phyloP scores from a whole-genome alignment of 768 basidiomycete species.

The Amylocystis lapponica region DNA sequence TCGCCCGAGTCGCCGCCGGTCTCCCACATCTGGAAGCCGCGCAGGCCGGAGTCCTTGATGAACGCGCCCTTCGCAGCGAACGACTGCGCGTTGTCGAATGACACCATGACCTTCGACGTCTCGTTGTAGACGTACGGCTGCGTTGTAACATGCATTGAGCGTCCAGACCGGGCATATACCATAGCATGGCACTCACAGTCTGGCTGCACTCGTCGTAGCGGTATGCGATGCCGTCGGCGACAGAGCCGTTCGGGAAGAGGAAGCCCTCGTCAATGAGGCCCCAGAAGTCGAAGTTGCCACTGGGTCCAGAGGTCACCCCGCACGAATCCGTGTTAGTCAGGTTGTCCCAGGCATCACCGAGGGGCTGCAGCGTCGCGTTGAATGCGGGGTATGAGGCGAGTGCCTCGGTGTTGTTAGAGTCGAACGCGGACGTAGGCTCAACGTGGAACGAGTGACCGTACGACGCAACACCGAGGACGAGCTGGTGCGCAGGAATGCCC shows the following conservation, averaged over 20 bases:
- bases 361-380: slow-evolving; percentile 34
- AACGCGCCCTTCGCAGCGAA: slow-evolving; percentile 57
- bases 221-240: slow-evolving; percentile 45
- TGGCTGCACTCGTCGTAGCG: slow-evolving; percentile 63
- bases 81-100: slow-evolving; percentile 60
- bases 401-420: slow-evolving; percentile 23
- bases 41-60: slow-evolving; percentile 47
- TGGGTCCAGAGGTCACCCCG: slow-evolving; percentile 45
- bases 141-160: background rate
- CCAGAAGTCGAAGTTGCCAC: slow-evolving; percentile 60
- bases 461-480: slow-evolving; percentile 79
- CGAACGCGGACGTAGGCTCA: slow-evolving; percentile 32
- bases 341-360: slow-evolving; percentile 56
- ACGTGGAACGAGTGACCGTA: slow-evolving; percentile 75
- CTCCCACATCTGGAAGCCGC: slow-evolving; percentile 71
- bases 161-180: background rate
- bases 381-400: slow-evolving; percentile 52
- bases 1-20: slow-evolving; percentile 61
- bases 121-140: slow-evolving; percentile 68
- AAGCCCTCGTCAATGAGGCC: slow-evolving; percentile 53
- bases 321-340: slow-evolving; percentile 49
- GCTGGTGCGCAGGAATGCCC: slow-evolving; percentile 67
- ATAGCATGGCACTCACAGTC: slow-evolving; percentile 44
- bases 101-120: slow-evolving; percentile 47
- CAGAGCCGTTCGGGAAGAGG: slow-evolving; percentile 39